These are phyloP conservation scores for Phycomyces nitens DNA, from an alignment of 192 early-diverging fungal species.

Conservation along the genomic window DNA sequence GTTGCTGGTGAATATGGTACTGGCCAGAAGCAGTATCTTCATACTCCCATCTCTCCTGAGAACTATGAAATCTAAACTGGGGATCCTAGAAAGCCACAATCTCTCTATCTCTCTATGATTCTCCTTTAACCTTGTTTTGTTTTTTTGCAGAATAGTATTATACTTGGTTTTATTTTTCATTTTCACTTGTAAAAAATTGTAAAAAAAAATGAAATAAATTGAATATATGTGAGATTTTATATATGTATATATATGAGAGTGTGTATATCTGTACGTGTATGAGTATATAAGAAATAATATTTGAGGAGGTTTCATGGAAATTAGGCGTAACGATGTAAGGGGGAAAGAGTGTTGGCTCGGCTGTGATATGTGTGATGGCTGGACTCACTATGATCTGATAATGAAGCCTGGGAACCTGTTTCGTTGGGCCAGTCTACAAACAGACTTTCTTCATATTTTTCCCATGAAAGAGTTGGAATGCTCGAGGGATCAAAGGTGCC, in stretches of 20 bases:
- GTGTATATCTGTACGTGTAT: no score
- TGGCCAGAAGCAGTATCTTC: slow-evolving; percentile 71
- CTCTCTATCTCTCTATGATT: background rate
- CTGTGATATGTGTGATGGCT: no score
- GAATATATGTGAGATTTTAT: no score
- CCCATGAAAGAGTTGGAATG: slow-evolving; percentile 41
- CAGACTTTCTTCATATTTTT: slow-evolving; percentile 1
- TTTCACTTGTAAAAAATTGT: background rate
- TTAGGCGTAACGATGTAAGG: no score
- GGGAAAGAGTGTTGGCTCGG: no score
- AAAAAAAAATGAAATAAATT: background rate
- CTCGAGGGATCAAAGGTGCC: slow-evolving; percentile 64
- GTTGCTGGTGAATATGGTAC: slow-evolving; percentile 76
- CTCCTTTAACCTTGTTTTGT: background rate
- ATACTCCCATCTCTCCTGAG: slow-evolving; percentile 53
- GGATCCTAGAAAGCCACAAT: background rate
- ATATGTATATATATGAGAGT: no score
- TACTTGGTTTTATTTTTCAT: background rate
- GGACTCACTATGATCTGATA: no score
- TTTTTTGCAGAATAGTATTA: background rate
- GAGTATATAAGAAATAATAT: no score
- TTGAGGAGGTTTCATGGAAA: no score
- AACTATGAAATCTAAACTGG: slow-evolving; percentile 18
- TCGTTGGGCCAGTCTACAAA: background rate
- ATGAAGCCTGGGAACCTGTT: no score